phyloP scores from a whole-genome alignment of 2,329 filamentous ascomycete genomes.

The Taxawa tesnikishii region DNA sequence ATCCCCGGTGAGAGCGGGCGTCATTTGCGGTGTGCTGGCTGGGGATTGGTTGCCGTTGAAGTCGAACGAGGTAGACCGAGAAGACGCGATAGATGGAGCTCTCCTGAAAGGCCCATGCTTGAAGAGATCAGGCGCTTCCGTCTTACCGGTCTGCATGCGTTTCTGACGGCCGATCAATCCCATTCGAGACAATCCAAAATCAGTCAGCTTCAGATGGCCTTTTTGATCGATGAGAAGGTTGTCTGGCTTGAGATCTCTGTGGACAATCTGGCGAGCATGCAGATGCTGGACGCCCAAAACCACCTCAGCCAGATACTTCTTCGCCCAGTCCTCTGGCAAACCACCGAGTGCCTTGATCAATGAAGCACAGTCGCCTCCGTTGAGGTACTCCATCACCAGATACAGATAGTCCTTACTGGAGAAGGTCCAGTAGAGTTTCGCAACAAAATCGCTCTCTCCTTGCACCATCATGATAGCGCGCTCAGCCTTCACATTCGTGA shows the following conservation, averaged over 20 bases:
- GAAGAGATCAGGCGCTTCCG: conserved; percentile 82
- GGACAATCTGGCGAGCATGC: conserved; percentile 87
- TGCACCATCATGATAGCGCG: conserved; percentile 99
- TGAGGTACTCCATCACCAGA: conserved; percentile 97
- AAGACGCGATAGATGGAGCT: conserved; percentile 75
- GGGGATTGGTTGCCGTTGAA: conserved; percentile 72
- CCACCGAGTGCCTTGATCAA: conserved; percentile 89
- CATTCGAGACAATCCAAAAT: conserved; percentile 96
- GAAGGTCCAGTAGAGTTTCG: conserved; percentile 98
- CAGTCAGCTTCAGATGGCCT: conserved; percentile 90
- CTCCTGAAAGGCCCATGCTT: conserved; percentile 86
- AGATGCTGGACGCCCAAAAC: conserved; percentile 94
- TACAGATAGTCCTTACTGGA: conserved; percentile 99
- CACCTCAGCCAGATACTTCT: conserved; percentile 94
- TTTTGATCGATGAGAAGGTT: conserved; percentile 95
- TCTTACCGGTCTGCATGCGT: conserved; percentile 68
- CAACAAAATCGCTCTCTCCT: conserved; percentile 96
- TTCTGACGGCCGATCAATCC: conserved; percentile 94
- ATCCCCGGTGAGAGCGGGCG: conserved; percentile 56
- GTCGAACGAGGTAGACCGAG: conserved; percentile 87
- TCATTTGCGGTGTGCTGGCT: conserved; percentile 73
- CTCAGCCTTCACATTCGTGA: conserved; percentile 97
- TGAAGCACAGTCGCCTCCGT: conserved; percentile 92
- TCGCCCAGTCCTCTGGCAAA: conserved; percentile 92
- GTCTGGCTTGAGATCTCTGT: conserved; percentile 92